These are phyloP conservation scores for Cordyceps fumosorosea DNA, from an alignment of 2,329 filamentous ascomycete species.

Conservation along the genomic window DNA sequence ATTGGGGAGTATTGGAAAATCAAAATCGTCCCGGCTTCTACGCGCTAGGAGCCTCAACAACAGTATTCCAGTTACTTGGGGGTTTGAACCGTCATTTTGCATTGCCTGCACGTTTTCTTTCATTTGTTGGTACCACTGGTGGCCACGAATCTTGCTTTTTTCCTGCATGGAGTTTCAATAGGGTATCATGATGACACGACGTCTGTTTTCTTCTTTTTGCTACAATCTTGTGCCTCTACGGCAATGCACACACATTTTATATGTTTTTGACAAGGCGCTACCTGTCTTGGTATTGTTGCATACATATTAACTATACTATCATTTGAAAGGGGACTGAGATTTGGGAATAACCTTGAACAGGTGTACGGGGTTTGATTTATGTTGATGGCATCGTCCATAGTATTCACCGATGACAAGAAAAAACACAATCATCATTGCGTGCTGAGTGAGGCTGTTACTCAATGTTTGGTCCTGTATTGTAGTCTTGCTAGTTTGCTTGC, in stretches of 20 bases:
- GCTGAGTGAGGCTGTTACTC: background rate
- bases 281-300: conserved; percentile 1
- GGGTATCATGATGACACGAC: conserved; percentile 2
- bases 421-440: background rate
- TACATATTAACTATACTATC: background rate
- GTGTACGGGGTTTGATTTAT: background rate
- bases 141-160: background rate
- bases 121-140: background rate
- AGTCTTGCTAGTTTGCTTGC: background rate
- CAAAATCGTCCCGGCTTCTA: no score
- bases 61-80: background rate
- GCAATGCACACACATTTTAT: background rate
- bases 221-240: background rate
- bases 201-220: background rate
- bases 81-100: background rate
- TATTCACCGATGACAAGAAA: background rate
- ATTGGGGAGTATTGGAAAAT: no score
- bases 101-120: background rate
- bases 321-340: background rate
- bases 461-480: background rate
- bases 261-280: background rate
- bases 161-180: background rate
- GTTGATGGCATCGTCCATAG: background rate
- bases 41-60: no score
- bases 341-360: background rate